A percentile compares a stretch with the other conserved stretches of the same genome.
These are phyloP conservation scores for Pseudogymnoascus sp. DNA, from an alignment of 2,329 filamentous ascomycete genomes.

Conservation along the genomic window DNA sequence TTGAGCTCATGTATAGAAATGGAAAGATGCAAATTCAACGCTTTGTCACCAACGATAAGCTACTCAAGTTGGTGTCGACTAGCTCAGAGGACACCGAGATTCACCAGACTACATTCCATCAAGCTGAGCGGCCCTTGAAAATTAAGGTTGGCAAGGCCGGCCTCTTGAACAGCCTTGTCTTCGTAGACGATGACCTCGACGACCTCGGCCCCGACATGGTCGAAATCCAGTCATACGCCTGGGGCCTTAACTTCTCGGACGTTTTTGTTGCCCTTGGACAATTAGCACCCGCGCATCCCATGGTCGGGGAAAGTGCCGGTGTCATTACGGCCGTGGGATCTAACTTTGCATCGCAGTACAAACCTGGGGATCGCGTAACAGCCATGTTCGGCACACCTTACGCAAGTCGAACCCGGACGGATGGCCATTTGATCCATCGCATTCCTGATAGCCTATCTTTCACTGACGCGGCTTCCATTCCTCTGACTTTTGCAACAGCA, in stretches of 20 bases:
- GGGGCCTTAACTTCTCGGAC: slow-evolving; percentile 20
- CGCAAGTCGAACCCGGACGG: neutral
- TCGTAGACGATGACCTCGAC: neutral
- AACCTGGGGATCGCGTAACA: slow-evolving; percentile 23
- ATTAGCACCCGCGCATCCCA: neutral
- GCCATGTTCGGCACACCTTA: neutral
- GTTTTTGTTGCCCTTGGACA: slow-evolving; percentile 19
- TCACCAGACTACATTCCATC: neutral
- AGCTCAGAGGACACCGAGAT: neutral
- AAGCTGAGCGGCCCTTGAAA: neutral
- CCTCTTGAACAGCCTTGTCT: neutral
- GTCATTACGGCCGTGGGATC: slow-evolving; percentile 21
- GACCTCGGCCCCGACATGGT: slow-evolving; percentile 8
- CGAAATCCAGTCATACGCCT: slow-evolving; percentile 9
- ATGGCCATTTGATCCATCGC: slow-evolving; percentile 9
- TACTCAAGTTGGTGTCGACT: neutral
- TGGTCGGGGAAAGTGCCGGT: slow-evolving; percentile 11
- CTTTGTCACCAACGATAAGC: neutral
- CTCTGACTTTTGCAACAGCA: slow-evolving; percentile 35
- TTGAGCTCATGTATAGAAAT: neutral
- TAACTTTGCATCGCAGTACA: slow-evolving; percentile 15
- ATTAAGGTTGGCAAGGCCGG: neutral
- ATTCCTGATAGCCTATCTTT: slow-evolving; percentile 34
- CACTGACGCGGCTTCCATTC: slow-evolving; percentile 31
- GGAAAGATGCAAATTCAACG: neutral